Evolutionary conservation across 306 rosid species (phyloP), one percentile per base, ranked within the genome.

Genomic region (Cucurbita moschata): DNA sequence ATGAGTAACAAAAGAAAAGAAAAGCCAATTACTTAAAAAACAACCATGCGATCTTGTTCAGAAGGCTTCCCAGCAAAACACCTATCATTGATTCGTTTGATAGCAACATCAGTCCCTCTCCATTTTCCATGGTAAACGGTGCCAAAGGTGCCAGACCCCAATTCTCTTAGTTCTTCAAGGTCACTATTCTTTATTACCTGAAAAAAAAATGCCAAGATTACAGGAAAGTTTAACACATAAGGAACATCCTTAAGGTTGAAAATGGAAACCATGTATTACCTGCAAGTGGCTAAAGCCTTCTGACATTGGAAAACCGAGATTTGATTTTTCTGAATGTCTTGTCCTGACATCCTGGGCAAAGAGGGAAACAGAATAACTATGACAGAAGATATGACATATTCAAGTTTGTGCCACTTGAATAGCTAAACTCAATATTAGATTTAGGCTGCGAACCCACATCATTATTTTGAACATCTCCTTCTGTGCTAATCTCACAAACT

Each of bases 21-120:
- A 44, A 47, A 42, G 43, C 37, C 71, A 59, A 43, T 46, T 55
- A 18, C 46, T 44, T 43, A 71, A 71, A 82, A 74, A 73, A 76
- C 89, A 64, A 87, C 98, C 98, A 88, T 83, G 76, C 96, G 96
- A 78, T 92, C 96, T 77, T 88, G 92, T 77, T 92, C 98, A 4
- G 96, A 92, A 75, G 96, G 77, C 83, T 92, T 92, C 76, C 98
- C 98, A 58, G 89, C 81, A 81, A 93, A 93, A 79, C 98, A 93
- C 77, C 97, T 85, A 75, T 90, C 97, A 72, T 88, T 93, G 70
- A 93, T 86, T 82, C 96, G 82, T 79, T 93, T 93, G 63, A 93
- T 93, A 79, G 98, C 98, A 15, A 93, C 97, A 71, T 93, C 97
- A 44, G 88, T 87, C 51, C 98, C 98, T 85, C 89, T 88, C 98